Base-by-base conservation (phyloP, 202 grass and related monocot genomes). In the Zizania palustris region DNA sequence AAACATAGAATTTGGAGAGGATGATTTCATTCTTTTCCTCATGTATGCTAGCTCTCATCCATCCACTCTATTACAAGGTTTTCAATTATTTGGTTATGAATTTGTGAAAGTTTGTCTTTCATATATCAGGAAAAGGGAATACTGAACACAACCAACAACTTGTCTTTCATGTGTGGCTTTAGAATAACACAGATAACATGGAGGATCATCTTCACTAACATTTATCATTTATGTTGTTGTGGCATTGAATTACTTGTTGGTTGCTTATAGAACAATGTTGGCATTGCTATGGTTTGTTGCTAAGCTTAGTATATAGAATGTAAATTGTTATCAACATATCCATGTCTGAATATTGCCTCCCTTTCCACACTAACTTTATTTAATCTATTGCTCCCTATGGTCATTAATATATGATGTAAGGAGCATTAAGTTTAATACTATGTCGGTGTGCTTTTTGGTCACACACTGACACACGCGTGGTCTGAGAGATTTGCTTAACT, bases 1-100 rank as follows among this genome's bases (percentile, higher is more conserved):
- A 85, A 86, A 11, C 66, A 90, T 68, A 77, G 80, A 91, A 49
- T 97, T 97, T 51, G 80, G 78, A 58, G 88, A 93, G 77, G 53
- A 60, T 68, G 63, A 63, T 70, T 75, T 18, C 58, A 63, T 83
- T 69, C 57, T 7, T 51, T 68, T 67, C 36, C 65, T 79, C 67
- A 43, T 51, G 86, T 90, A 70, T 55, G n/a, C n/a, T n/a, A n/a
- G 78, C 74, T 79, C 63, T 36, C 64, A 72, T 50, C 5, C 16
- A 68, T 50, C 4, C 15, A 58, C 61, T 78, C 5, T 39, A 49
- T 7, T 60, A 22, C 35, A 33, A 35, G 4, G 35, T 69, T 46
- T 55, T 49, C 11, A 51, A 63, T 63, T 40, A 6, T n/a, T 80
- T 72, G 11, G 50, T 85, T 60, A 18, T 57, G 56, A 56, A 68